Base-by-base conservation (phyloP, 1,284 basidiomycete genomes). In the Bjerkandera adusta region DNA sequence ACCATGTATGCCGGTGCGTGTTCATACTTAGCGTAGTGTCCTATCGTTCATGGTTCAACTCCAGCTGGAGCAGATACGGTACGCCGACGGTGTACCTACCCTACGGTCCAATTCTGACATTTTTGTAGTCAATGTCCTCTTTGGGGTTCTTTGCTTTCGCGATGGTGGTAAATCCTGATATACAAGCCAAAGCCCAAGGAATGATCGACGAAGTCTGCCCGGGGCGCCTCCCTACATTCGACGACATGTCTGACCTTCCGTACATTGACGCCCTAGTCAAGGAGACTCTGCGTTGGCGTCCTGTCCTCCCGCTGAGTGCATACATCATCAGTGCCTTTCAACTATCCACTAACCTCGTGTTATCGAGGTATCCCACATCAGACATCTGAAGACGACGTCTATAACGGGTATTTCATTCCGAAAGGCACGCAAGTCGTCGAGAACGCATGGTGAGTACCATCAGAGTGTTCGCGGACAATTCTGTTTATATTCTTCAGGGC, bases 131-230 rank as follows among this genome's bases (percentile, higher is more conserved):
- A n/a, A n/a, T n/a, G n/a, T n/a, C n/a, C n/a, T n/a, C n/a, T n/a
- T n/a, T n/a, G n/a, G n/a, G n/a, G n/a, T n/a, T n/a, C n/a, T n/a
- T n/a, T n/a, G 36, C 26, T 21, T 24, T 38, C 18, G 36, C 36
- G 22, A 18, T 38, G 16, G 26, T 24, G 8, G 36, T 24, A 7
- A 24, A 24, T 47, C 69, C 68, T 2, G 60, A 67, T 12, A 53
- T 56, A 16, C 63, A 65, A 40, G 27, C 48, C 24, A 61, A 62
- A 26, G 68, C 67, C 1, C 66, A 65, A 27, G 58, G 52, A 33
- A 68, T 72, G 53, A 50, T 73, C 16, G 69, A 72, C 50, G 43
- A 49, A 12, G 61, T 71, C 13, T 68, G 69, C 1, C 33, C 36
- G 4, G 59, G 62, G 6, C 49, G 68, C 22, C 30, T 64, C 11